These are phyloP conservation scores for Pulveroboletus ravenelii DNA, from an alignment of 768 basidiomycete species.

Conservation along the genomic window DNA sequence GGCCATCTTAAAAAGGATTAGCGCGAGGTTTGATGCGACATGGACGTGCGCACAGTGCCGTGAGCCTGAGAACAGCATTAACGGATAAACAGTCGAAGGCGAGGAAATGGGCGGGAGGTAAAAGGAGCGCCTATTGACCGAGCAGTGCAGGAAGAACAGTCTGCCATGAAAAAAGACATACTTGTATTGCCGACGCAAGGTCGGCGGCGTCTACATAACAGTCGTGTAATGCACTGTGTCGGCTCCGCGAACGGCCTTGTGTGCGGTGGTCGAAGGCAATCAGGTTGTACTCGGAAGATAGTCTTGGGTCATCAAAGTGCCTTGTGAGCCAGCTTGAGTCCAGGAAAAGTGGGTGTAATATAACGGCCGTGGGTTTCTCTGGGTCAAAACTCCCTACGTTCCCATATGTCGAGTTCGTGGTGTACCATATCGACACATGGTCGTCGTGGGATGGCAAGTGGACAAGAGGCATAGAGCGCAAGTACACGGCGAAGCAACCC, in stretches of 20 bases:
- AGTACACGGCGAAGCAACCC: slow-evolving; percentile 32
- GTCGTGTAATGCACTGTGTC: slow-evolving; percentile 56
- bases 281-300: slow-evolving; percentile 57
- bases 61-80: slow-evolving; percentile 58
- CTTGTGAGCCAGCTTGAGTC: slow-evolving; percentile 64
- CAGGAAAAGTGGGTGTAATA: slow-evolving; percentile 65
- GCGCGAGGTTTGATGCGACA: background rate
- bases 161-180: slow-evolving; percentile 27
- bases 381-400: slow-evolving; percentile 67
- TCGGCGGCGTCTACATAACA: slow-evolving; percentile 79
- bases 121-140: slow-evolving; percentile 44
- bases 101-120: slow-evolving; percentile 68
- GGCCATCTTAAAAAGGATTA: slow-evolving; percentile 51
- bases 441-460: slow-evolving; percentile 59
- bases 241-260: slow-evolving; percentile 51
- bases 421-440: slow-evolving; percentile 69
- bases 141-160: background rate
- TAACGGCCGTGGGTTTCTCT: slow-evolving; percentile 58
- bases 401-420: slow-evolving; percentile 52
- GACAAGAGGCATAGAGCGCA: slow-evolving; percentile 53
- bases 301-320: slow-evolving; percentile 63
- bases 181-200: slow-evolving; percentile 61
- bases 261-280: slow-evolving; percentile 73
- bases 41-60: slow-evolving; percentile 49
- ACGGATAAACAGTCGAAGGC: slow-evolving; percentile 60